These are phyloP conservation scores for Paratinospora sagittata DNA, from an alignment of 164 flowering plant genomes.

Conservation along the genomic window DNA sequence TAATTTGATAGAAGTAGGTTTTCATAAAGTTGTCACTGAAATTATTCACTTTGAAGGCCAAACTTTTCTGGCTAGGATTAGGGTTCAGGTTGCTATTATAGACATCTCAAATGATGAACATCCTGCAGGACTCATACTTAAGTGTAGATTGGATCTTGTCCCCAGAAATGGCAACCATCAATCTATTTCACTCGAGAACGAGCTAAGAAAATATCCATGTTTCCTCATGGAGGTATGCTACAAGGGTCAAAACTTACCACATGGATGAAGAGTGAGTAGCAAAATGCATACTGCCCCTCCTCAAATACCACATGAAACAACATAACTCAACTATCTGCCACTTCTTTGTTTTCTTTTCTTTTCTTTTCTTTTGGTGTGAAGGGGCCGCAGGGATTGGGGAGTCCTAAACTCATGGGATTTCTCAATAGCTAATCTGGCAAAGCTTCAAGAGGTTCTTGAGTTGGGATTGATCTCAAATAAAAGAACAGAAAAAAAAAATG, in stretches of 20 bases:
- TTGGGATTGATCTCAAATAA: neutral
- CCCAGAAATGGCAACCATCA: neutral
- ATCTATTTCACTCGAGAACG: neutral
- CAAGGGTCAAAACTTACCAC: neutral
- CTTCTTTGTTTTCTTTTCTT: neutral
- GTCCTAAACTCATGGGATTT: neutral
- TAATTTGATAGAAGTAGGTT: no score
- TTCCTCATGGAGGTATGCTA: neutral
- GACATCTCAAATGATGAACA: no score
- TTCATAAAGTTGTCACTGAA: no score
- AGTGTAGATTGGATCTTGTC: no score
- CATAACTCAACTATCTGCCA: no score
- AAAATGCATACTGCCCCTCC: neutral
- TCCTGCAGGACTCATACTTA: no score
- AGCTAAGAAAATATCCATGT: neutral
- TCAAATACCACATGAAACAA: neutral
- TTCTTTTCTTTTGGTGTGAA: neutral
- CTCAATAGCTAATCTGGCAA: neutral
- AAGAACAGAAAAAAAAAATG: no score
- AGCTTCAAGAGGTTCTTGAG: neutral
- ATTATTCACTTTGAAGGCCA: no score
- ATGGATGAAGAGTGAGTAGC: neutral
- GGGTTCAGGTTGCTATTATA: no score
- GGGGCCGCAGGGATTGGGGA: neutral
- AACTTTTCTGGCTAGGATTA: no score